Conservation (phyloP, 2,329 filamentous ascomycete species). For the Paramyrothecium roridum region DNA sequence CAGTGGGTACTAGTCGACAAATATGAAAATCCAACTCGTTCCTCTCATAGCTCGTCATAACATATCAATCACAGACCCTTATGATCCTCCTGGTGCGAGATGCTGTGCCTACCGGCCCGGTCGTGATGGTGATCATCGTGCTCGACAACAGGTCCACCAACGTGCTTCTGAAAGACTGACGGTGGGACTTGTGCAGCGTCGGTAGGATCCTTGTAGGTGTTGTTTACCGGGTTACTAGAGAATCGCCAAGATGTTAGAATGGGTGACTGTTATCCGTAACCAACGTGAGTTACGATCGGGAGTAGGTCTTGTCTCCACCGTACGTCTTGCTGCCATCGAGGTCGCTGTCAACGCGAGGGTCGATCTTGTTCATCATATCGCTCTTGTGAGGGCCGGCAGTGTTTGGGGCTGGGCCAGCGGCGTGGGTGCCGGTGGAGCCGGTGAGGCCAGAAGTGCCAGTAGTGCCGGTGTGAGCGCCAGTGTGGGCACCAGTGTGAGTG, state of each 20-base stretch:
- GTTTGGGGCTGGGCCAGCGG: conserved; percentile 26
- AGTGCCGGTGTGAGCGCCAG: conserved; percentile 25
- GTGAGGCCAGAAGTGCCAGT: conserved; percentile 14
- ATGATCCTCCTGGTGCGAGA: conserved; percentile 45
- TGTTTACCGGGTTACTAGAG: conserved; percentile 7
- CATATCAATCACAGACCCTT: conserved; percentile 36
- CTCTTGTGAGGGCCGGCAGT: conserved; percentile 44
- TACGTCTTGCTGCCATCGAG: conserved; percentile 52
- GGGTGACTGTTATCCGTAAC: background rate
- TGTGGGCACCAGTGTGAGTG: conserved; percentile 6
- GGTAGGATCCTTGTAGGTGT: conserved; percentile 39
- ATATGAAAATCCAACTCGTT: conserved; percentile 9
- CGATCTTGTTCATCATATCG: conserved; percentile 51
- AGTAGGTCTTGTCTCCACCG: conserved; percentile 48
- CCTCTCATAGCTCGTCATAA: conserved; percentile 9
- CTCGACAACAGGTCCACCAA: conserved; percentile 42
- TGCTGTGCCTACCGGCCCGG: conserved; percentile 43
- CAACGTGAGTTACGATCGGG: conserved; percentile 29
- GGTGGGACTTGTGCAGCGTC: conserved; percentile 58
- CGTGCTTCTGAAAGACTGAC: conserved; percentile 44
- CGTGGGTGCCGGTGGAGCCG: conserved; percentile 9
- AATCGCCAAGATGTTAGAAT: conserved; percentile 8
- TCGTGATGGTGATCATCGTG: conserved; percentile 42
- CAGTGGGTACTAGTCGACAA: background rate
- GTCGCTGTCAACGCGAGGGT: conserved; percentile 54